Base-by-base conservation (phyloP, 768 basidiomycete species). In the Boletus insuetus region DNA sequence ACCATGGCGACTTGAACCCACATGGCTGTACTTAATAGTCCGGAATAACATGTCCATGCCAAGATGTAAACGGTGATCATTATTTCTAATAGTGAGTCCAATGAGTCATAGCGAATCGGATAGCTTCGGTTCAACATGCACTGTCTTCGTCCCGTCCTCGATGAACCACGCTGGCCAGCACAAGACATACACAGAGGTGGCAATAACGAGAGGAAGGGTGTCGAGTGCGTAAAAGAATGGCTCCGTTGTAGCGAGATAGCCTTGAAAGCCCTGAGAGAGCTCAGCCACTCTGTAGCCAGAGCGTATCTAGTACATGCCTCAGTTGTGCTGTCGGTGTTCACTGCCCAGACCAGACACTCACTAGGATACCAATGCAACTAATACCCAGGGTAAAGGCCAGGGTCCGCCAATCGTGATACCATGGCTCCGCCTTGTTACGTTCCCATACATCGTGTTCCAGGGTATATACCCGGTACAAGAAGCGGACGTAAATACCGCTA, bases 151-250 rank as follows among this genome's bases (percentile, higher is more conserved):
- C 19, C 4, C 26, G 7, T 31, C 51, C 1, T 31, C 26, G 19
- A 84, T 82, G 62, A 81, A 81, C 58, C 78, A 67, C 7, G 84
- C 83, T 4, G 86, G 88, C 86, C 87, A 91, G 66, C 85, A 83
- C 14, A 74, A 62, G 17, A 80, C 71, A 60, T 85, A 87, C 14
- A 82, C 71, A 1, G 67, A 68, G 42, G 84, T 79, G 24, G 86
- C 84, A 32, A 89, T 64, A 55, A 84, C 78, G 9, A 89, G 74
- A 9, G 87, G 87, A 6, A 88, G 73, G 0, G 85, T 80, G 65
- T 91, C 84, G 38, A 89, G 73, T 2, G 72, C 80, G 64, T 88
- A 91, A 67, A 91, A 88, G 60, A 77, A 82, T 4, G 64, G 68
- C 66, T 89, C 86, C 5, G 77, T 79, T 3, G 77, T 83, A 7